These are phyloP conservation scores for Phytophthora meadii DNA, from an alignment of 352 stramenopile genomes.

Conservation along the genomic window DNA sequence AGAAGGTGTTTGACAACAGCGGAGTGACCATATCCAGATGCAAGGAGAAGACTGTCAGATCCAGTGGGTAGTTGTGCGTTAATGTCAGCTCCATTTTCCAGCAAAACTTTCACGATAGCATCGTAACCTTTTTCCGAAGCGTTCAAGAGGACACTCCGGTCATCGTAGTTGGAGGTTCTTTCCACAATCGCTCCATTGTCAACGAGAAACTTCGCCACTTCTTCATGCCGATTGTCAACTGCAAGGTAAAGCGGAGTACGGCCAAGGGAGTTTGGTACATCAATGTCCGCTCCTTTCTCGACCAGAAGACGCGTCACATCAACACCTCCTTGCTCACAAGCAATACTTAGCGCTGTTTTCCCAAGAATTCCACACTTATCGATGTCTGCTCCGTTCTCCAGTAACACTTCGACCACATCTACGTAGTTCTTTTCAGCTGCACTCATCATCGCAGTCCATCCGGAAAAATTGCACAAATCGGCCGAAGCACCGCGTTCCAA, in stretches of 20 bases:
- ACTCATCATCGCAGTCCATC: slow-evolving; percentile 19
- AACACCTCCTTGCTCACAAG: neutral
- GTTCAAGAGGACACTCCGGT: neutral
- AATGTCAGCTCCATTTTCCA: neutral
- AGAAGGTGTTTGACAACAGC: slow-evolving; percentile 1
- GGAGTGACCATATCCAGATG: neutral
- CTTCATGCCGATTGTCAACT: neutral
- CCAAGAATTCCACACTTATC: neutral
- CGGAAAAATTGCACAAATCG: neutral
- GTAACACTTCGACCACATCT: neutral
- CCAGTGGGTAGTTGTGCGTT: slow-evolving; percentile 4
- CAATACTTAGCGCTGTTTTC: neutral
- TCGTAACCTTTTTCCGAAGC: neutral
- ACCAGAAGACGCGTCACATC: neutral
- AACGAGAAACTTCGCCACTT: neutral
- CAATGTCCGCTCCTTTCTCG: neutral
- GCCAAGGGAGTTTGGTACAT: neutral
- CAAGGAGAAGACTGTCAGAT: slow-evolving; percentile 1
- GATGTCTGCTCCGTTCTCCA: neutral
- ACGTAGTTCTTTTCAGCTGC: slow-evolving; percentile 3
- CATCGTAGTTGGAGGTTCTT: neutral
- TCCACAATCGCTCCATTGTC: neutral
- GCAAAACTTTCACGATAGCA: neutral
- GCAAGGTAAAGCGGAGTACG: neutral
- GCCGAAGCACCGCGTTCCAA: slow-evolving; percentile 4